phyloP scores from a whole-genome alignment of 768 basidiomycete genomes.

The Tulasnella sp. region DNA sequence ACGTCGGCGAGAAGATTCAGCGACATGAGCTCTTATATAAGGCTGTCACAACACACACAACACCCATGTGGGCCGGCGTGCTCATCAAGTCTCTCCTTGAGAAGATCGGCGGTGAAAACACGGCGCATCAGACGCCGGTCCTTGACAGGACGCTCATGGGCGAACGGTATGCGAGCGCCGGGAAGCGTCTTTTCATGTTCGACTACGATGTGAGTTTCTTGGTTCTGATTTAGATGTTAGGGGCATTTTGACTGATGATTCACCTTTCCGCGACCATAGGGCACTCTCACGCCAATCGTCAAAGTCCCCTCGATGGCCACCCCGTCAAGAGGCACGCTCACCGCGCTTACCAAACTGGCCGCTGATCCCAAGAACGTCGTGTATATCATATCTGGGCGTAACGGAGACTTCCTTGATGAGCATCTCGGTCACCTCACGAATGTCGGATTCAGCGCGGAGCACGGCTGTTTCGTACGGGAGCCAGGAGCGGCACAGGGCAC shows the following conservation, averaged over 20 bases:
- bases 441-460: constrained; percentile 90
- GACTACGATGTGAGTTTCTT: constrained; percentile 76
- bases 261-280: constrained; percentile 47
- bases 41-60: constrained; percentile 83
- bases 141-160: constrained; percentile 54
- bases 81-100: constrained; percentile 80
- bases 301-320: constrained; percentile 81
- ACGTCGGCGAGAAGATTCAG: constrained; percentile 53
- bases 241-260: too few species aligned
- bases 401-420: constrained; percentile 81
- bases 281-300: constrained; percentile 94
- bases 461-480: constrained; percentile 81
- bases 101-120: constrained; percentile 66
- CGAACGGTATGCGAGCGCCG: constrained; percentile 50
- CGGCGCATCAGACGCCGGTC: constrained; percentile 75
- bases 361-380: constrained; percentile 82
- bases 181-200: constrained; percentile 83
- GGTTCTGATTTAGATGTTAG: too few species aligned
- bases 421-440: constrained; percentile 76
- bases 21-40: constrained; percentile 71
- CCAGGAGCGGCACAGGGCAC: constrained; percentile 41
- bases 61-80: constrained; percentile 88
- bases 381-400: constrained; percentile 95
- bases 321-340: constrained; percentile 62
- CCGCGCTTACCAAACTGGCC: constrained; percentile 59